Percentiles rank a stretch among this genome's conserved stretches.
These are phyloP conservation scores for Luzula sylvatica DNA, from an alignment of 176 grass and related monocot species.

Conservation along the genomic window DNA sequence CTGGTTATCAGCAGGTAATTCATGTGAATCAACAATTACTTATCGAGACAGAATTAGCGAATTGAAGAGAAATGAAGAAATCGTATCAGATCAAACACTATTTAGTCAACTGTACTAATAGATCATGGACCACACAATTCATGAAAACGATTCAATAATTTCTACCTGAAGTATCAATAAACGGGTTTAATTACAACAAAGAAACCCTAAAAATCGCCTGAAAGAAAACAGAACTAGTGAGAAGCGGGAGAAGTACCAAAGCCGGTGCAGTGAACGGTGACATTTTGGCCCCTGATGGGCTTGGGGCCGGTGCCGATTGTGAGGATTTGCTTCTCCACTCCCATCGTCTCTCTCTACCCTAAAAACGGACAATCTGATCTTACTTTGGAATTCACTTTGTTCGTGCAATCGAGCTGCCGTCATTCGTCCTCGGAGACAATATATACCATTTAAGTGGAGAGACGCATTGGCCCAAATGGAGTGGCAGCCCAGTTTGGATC, in stretches of 20 bases:
- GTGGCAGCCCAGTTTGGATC: too few species aligned
- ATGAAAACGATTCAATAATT: not conserved
- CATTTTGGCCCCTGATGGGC: conserved; percentile 75
- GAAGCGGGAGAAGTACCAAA: conserved; percentile 38
- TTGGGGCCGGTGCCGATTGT: conserved; percentile 55
- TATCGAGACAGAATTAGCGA: not conserved
- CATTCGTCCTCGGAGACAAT: not conserved
- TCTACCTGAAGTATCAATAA: not conserved
- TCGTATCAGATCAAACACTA: not conserved
- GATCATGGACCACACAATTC: not conserved
- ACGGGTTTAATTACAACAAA: not conserved
- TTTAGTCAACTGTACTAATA: not conserved
- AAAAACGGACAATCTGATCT: not conserved
- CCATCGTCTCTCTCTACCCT: conserved; percentile 30
- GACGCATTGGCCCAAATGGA: too few species aligned
- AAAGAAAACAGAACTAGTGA: not conserved
- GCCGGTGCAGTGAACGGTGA: conserved; percentile 98
- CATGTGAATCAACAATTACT: too few species aligned
- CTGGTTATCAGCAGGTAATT: too few species aligned
- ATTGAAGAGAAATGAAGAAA: not conserved
- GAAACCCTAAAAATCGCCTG: not conserved
- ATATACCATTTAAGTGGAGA: not conserved
- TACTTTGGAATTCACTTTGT: not conserved
- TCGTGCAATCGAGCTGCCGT: not conserved
- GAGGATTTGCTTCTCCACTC: conserved; percentile 68